Evolutionary conservation across 2,329 filamentous ascomycete species (phyloP).

Genomic region (Pyrenochaeta sp.): DNA sequence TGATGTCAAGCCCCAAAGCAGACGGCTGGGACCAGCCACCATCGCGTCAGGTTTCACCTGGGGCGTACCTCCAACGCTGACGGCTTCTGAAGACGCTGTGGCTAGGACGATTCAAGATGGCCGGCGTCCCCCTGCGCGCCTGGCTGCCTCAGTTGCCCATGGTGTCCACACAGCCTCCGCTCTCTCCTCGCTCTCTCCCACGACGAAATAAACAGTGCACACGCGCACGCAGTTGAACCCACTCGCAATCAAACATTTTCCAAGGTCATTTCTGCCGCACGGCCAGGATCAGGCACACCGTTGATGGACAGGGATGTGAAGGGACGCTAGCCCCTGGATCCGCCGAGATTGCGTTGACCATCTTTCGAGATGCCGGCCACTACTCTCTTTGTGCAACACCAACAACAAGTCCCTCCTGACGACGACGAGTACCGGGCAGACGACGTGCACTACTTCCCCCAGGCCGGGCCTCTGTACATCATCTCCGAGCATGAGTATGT

Average conservation of each 20-base stretch:
- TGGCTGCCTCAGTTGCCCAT: conserved; percentile 16
- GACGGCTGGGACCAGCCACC: conserved; percentile 39
- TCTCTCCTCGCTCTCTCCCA: background rate
- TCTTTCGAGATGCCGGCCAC: conserved; percentile 37
- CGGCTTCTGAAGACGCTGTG: conserved; percentile 31
- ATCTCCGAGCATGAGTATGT: conserved; percentile 48
- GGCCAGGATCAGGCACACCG: conserved; percentile 27
- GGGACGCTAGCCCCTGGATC: conserved; percentile 14
- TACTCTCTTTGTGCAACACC: conserved; percentile 34
- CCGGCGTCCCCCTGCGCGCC: conserved; percentile 14
- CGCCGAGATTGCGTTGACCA: conserved; percentile 38
- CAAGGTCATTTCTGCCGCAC: conserved; percentile 4
- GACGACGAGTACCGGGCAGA: conserved; percentile 16
- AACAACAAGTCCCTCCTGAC: conserved; percentile 21
- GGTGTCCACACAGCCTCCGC: background rate
- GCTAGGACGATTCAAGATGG: conserved; percentile 15
- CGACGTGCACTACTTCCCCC: conserved; percentile 31
- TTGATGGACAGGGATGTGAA: conserved; percentile 8
- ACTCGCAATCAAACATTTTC: conserved; percentile 3
- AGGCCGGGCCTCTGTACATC: conserved; percentile 38
- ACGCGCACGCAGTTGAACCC: background rate
- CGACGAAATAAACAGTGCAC: background rate
- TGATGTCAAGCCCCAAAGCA: conserved; percentile 38
- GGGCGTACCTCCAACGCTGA: conserved; percentile 29
- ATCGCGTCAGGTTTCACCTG: conserved; percentile 31